phyloP scores from a whole-genome alignment of 2,329 filamentous ascomycete species.

The Coniochaeta hoffmannii region DNA sequence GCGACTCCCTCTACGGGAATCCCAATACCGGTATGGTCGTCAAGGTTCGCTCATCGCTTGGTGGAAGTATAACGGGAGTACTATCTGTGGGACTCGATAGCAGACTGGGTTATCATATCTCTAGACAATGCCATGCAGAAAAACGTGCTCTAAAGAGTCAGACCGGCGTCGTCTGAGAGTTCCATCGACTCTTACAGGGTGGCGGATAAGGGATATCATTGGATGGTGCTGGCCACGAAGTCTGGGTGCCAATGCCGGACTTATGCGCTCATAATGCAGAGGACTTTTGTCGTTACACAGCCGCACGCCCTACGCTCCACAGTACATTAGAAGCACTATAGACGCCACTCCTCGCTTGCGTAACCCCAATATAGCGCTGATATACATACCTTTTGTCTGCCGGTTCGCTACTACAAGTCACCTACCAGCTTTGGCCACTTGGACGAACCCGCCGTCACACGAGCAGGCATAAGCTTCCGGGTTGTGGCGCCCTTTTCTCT shows the following conservation, averaged over 20 bases:
- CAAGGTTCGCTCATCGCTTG: not conserved
- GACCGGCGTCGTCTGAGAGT: not conserved
- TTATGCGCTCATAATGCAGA: too few relatives aligned
- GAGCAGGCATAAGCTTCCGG: not conserved
- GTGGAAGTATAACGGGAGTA: not conserved
- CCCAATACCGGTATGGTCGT: not conserved
- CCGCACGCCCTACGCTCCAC: not conserved
- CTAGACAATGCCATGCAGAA: not conserved
- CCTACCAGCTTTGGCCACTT: too few relatives aligned
- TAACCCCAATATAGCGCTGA: too few relatives aligned
- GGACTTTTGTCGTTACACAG: not conserved
- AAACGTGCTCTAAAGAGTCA: not conserved
- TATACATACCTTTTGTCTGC: too few relatives aligned
- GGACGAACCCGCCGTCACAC: too few relatives aligned
- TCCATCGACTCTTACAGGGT: not conserved
- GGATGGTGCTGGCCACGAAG: too few relatives aligned
- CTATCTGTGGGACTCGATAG: not conserved
- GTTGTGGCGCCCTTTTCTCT: not conserved
- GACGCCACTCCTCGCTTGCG: too few relatives aligned
- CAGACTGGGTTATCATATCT: not conserved
- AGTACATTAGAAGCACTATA: not conserved
- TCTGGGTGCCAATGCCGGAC: too few relatives aligned
- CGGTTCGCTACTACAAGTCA: too few relatives aligned
- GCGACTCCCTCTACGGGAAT: not conserved
- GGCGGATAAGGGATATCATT: not conserved